Evolutionary conservation across 2,329 filamentous ascomycete genomes (phyloP).

Genomic region (Blastomyces silverae): DNA sequence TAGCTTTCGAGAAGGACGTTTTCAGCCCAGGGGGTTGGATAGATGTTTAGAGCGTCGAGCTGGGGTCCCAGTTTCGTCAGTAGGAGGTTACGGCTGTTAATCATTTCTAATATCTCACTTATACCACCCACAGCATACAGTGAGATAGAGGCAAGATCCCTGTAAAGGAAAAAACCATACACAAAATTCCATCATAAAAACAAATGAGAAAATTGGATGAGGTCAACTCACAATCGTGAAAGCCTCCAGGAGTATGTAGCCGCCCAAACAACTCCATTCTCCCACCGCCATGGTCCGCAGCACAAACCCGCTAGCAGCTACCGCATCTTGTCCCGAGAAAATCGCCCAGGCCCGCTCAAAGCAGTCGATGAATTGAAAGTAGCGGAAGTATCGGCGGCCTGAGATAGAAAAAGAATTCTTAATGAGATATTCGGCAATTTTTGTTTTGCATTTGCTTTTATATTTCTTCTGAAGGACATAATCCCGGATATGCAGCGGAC

Average conservation of each 20-base stretch:
- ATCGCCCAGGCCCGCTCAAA: conserved; percentile 48
- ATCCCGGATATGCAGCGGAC: background rate
- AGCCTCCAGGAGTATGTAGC: conserved; percentile 63
- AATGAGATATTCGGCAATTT: background rate
- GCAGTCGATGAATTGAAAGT: conserved; percentile 61
- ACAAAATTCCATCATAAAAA: background rate
- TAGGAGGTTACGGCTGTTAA: conserved; percentile 23
- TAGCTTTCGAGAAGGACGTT: conserved; percentile 54
- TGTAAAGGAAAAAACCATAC: background rate
- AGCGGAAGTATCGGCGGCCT: conserved; percentile 58
- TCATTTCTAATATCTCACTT: background rate
- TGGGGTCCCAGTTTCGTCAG: conserved; percentile 31
- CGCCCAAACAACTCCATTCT: conserved; percentile 54
- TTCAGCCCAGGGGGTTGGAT: conserved; percentile 39
- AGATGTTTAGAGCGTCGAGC: conserved; percentile 48
- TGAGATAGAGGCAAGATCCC: background rate
- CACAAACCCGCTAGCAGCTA: conserved; percentile 27
- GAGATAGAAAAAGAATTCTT: conserved; percentile 7
- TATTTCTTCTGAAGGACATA: background rate
- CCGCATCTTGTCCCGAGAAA: conserved; percentile 30
- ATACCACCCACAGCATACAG: too few relatives aligned
- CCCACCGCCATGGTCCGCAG: conserved; percentile 49
- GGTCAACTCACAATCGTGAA: conserved; percentile 51
- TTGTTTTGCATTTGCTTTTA: background rate
- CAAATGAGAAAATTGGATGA: background rate